Percentiles rank a stretch among this genome's conserved stretches.
Conservation (phyloP, 2,329 filamentous ascomycete species). For the Sporothrix dimorphospora region DNA sequence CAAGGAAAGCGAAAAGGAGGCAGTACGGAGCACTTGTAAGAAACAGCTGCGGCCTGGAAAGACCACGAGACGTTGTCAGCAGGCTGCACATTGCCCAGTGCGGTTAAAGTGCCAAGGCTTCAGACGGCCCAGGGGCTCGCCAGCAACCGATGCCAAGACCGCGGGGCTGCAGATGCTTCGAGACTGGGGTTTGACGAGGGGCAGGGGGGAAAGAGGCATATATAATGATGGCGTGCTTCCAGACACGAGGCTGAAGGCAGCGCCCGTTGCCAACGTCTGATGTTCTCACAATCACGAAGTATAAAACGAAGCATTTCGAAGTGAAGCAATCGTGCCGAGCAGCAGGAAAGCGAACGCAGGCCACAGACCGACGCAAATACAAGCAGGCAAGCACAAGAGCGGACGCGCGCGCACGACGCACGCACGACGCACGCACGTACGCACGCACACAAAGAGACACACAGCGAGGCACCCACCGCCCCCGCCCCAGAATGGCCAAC, state of each 20-base stretch:
- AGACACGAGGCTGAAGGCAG: not conserved
- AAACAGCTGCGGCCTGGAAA: not conserved
- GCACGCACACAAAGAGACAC: not conserved
- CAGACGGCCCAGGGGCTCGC: not conserved
- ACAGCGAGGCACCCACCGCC: not conserved
- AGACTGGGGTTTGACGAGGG: not conserved
- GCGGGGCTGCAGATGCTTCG: not conserved
- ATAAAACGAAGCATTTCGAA: no score
- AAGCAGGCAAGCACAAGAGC: not conserved
- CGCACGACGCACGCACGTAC: not conserved
- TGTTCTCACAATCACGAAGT: not conserved
- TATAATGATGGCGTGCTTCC: not conserved
- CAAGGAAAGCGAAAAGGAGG: not conserved
- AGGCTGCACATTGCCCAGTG: slow-evolving; percentile 21
- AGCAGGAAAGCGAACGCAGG: no score
- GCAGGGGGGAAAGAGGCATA: not conserved
- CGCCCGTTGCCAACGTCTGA: not conserved
- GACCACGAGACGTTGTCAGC: not conserved
- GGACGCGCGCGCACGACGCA: not conserved
- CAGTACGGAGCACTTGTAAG: not conserved
- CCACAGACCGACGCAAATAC: not conserved
- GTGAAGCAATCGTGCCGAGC: no score
- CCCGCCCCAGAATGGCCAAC: not conserved
- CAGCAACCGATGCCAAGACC: slow-evolving; percentile 15
- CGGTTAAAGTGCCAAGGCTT: slow-evolving; percentile 26